Evolutionary conservation across 345 rosid species (phyloP), one percentile per base, ranked within the genome.

Genomic region (Physaria fendleri): DNA sequence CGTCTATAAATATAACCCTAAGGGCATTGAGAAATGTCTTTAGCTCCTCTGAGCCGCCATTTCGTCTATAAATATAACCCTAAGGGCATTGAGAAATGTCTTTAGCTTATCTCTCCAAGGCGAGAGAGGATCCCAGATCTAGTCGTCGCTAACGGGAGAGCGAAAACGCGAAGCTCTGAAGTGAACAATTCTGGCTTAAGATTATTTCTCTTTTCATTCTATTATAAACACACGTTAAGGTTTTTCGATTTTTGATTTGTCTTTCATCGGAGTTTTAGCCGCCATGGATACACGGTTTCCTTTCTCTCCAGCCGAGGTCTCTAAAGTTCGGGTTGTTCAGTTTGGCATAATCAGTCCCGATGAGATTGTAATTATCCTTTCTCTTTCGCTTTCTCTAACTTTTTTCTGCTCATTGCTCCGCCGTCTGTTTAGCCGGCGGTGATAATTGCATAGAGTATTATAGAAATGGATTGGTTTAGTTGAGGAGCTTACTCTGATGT

Each of bases 331-430:
- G 35, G 21, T 69, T 68, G 94, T 93, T 42, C 99, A 93, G 79
- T 93, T 93, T 69, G 91, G 99, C 68, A 86, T 93, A 22, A 78
- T 93, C 73, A 85, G 95, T 61, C 97, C 99, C 55, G 99, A 89
- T 16, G 94, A 93, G 77, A 93, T 93, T 39, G 99, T 89, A 88
- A 85, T 69, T 53, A 15, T 65, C 67, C 49, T 12, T 41, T 70
- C 25, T 30, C 7, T 21, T n/a, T 29, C 8, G 13, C 45, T 55
- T n/a, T 45, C 45, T 48, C 27, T 32, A 6, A 6, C 29, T 54
- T 72, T 52, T 39, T 51, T 53, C 12, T 35, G 41, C 41, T 61
- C 41, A 8, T 64, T 56, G 33, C 54, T 56, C 64, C 55, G 62
- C 67, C 53, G 66, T 50, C 15, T 59, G 13, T 40, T 42, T 59